Evolutionary conservation across 768 basidiomycete species (phyloP).

Genomic region (Phylloporus scabripes): DNA sequence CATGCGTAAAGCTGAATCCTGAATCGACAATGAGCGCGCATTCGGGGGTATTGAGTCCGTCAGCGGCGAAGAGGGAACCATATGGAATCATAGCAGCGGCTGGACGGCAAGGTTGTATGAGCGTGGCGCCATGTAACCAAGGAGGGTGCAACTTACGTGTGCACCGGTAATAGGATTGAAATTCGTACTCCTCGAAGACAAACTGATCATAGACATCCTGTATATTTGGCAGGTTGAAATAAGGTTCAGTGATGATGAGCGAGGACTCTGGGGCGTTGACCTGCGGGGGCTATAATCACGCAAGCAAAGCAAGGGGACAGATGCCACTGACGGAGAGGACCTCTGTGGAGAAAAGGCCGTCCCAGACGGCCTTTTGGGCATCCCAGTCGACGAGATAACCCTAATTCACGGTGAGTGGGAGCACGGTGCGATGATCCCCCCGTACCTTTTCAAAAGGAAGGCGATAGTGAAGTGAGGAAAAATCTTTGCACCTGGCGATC

Average conservation of each 20-base stretch:
- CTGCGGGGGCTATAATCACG: constrained; percentile 35
- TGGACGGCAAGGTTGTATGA: constrained; percentile 30
- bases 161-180: constrained; percentile 72
- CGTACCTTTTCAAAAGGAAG: constrained; percentile 83
- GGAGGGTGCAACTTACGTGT: constrained; percentile 55
- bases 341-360: constrained; percentile 74
- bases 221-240: constrained; percentile 88
- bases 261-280: constrained; percentile 67
- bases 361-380: constrained; percentile 91
- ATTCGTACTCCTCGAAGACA: constrained; percentile 95
- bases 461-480: constrained; percentile 74
- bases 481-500: constrained; percentile 68
- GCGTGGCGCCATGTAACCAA: constrained; percentile 18
- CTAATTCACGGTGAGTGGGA: constrained; percentile 38
- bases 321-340: constrained; percentile 51
- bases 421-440: not conserved
- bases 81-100: constrained; percentile 77
- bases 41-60: constrained; percentile 53
- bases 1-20: constrained; percentile 93
- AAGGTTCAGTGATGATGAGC: constrained; percentile 87
- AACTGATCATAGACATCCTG: constrained; percentile 94
- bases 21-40: constrained; percentile 83
- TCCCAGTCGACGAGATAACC: constrained; percentile 96
- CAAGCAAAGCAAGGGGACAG: not conserved
- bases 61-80: constrained; percentile 60